Evolutionary conservation across 2,329 filamentous ascomycete species (phyloP), one percentile per base, ranked within the genome.

Genomic region (Pseudocercospora macadamiae): DNA sequence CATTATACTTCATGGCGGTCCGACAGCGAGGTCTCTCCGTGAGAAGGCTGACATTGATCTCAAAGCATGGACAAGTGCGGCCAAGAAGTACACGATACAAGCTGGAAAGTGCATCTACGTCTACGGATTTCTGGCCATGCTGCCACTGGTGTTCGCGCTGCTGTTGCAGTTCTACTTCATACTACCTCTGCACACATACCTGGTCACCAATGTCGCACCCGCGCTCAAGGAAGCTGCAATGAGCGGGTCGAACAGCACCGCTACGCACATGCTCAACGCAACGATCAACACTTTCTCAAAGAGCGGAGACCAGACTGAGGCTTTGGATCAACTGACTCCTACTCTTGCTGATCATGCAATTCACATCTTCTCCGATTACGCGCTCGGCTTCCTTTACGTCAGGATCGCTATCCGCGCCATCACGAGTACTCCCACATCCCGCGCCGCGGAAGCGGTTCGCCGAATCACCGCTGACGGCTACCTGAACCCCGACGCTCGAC

Each of bases 311-410:
- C 44, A 51, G 45, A 51, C 48, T n/a, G 48, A 32, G 48, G 18
- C 48, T 23, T 23, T 51, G 9, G 32, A 51, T 10, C 48, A 51
- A 28, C 48, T 51, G 2, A 19, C 47, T 14, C 55, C 60, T 0
- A 51, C 44, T 3, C 60, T 71, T 45, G 80, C 77, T 52, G 74
- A 75, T 14, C 91, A 96, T 70, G 90, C 88, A 6, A 85, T 97
- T 39, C 89, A 96, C 62, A 82, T 97, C 61, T 88, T 97, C 39
- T 93, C 97, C 72, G 88, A 93, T 58, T 99, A 93, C 92, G 96
- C 93, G 0, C 80, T 99, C 1, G 95, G 95, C 3, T 83, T 99
- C 19, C 82, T 99, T 2, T 97, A 96, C 73, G 83, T 96, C 26
- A 93, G 96, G 64, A 86, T 97, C 68, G 85, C 85, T 0, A 83